Conservation (phyloP, 371 early-diverging fungal genomes). For the Mucor indicus region DNA sequence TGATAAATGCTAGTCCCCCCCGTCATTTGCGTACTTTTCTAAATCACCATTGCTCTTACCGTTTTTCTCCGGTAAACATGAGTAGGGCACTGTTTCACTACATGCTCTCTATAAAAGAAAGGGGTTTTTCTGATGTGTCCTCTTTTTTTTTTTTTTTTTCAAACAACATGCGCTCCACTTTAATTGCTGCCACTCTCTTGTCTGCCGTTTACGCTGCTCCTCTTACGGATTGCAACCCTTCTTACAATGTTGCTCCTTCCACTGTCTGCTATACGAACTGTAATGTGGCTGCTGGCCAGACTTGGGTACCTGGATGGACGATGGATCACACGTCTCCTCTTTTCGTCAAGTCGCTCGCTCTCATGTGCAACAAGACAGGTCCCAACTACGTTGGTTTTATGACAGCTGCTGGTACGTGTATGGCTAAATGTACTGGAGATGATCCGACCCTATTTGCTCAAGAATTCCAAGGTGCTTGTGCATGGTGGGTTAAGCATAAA, state of each 20-base stretch:
- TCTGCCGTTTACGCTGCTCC: constrained; percentile 12
- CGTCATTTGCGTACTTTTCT: too few relatives aligned
- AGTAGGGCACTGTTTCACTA: too few relatives aligned
- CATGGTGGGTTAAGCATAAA: constrained; percentile 23
- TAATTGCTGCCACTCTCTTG: constrained; percentile 6
- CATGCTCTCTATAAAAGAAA: too few relatives aligned
- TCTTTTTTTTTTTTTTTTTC: too few relatives aligned
- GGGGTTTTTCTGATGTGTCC: too few relatives aligned
- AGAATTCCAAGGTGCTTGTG: constrained; percentile 21
- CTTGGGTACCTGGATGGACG: constrained; percentile 13
- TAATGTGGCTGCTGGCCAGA: constrained; percentile 21
- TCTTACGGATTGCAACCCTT: constrained; percentile 25
- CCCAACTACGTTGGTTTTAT: constrained; percentile 26
- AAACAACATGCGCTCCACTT: constrained; percentile 14
- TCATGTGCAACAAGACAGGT: constrained; percentile 22
- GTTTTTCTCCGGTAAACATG: too few relatives aligned
- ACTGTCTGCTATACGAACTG: constrained; percentile 26
- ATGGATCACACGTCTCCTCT: constrained; percentile 26
- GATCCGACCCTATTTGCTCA: constrained; percentile 7
- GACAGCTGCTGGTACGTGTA: constrained; percentile 37
- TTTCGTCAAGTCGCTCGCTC: constrained; percentile 26
- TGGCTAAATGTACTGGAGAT: constrained; percentile 21
- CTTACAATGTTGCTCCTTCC: constrained; percentile 24
- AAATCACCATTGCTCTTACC: too few relatives aligned
- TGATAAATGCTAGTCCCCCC: too few relatives aligned